Conservation (phyloP, 305 asterid genomes). For the Fraxinus albicans region DNA sequence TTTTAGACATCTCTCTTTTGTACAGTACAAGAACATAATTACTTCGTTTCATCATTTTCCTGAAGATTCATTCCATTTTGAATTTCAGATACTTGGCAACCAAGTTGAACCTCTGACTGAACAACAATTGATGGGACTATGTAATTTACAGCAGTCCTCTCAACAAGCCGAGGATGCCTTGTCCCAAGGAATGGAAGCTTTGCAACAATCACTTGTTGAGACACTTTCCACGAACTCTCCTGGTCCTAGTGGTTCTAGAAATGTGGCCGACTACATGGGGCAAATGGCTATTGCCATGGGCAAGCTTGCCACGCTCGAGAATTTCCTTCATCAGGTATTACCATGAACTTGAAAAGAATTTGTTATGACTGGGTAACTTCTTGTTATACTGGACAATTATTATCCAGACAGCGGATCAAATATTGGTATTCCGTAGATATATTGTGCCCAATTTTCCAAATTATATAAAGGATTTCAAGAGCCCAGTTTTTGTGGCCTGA, state of each 20-base stretch:
- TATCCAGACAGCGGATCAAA: neutral
- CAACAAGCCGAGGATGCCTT: conserved; percentile 96
- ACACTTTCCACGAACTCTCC: conserved; percentile 68
- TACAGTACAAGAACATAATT: neutral
- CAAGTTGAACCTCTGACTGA: conserved; percentile 86
- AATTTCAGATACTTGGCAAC: conserved; percentile 68
- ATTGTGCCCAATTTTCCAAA: neutral
- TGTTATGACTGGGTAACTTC: neutral
- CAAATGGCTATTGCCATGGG: conserved; percentile 91
- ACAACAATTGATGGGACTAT: conserved; percentile 71
- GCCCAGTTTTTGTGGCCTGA: neutral
- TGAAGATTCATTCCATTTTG: neutral
- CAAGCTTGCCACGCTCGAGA: conserved; percentile 72
- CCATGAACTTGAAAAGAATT: neutral
- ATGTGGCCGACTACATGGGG: conserved; percentile 80
- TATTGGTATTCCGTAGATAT: neutral
- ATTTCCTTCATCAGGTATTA: conserved; percentile 76
- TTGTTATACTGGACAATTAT: neutral
- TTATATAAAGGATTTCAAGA: neutral
- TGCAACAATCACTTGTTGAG: conserved; percentile 77
- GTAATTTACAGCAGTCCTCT: conserved; percentile 81
- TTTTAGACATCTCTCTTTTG: neutral
- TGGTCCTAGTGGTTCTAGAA: conserved; percentile 41
- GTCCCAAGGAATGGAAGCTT: conserved; percentile 97
- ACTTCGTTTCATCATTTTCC: neutral